Percentiles rank a stretch among this genome's conserved stretches.
Evolutionary conservation across 352 stramenopile species (phyloP).

Genomic region (Phytopythium vexans): DNA sequence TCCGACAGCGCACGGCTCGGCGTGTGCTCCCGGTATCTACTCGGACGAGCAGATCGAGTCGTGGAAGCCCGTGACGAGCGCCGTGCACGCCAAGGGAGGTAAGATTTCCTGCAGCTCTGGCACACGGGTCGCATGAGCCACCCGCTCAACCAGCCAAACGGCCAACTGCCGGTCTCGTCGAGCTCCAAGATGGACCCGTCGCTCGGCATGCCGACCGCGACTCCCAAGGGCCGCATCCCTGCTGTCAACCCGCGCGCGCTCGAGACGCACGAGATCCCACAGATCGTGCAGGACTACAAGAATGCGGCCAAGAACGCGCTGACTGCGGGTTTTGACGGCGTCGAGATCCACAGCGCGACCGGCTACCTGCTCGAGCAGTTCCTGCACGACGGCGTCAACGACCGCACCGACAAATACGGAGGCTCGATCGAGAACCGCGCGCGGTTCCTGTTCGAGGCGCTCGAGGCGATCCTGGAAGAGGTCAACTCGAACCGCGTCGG

Average conservation of each 20-base stretch:
- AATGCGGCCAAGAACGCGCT: conserved; percentile 61
- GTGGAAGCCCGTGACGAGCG: conserved; percentile 55
- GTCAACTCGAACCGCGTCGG: conserved; percentile 17
- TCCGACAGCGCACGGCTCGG: conserved; percentile 21
- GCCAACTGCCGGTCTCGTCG: conserved; percentile 43
- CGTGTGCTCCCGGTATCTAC: conserved; percentile 40
- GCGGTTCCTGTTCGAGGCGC: conserved; percentile 55
- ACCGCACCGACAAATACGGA: conserved; percentile 74
- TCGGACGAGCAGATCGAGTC: conserved; percentile 33
- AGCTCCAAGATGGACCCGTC: conserved; percentile 32
- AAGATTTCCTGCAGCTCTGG: conserved; percentile 32
- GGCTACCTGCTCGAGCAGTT: conserved; percentile 90
- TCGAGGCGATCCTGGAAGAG: conserved; percentile 37
- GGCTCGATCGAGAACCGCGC: conserved; percentile 74
- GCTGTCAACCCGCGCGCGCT: conserved; percentile 54
- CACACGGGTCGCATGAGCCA: conserved; percentile 24
- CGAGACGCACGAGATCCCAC: conserved; percentile 67
- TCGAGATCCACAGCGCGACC: conserved; percentile 84
- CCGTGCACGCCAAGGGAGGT: conserved; percentile 47
- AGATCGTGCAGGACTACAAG: conserved; percentile 66
- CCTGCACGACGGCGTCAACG: conserved; percentile 64
- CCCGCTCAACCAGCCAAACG: conserved; percentile 33
- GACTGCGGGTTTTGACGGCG: conserved; percentile 82
- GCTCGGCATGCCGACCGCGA: conserved; percentile 19
- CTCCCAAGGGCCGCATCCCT: conserved; percentile 24